phyloP scores from a whole-genome alignment of 805 yeast genomes.

The Cyberlindnera saturnus region DNA sequence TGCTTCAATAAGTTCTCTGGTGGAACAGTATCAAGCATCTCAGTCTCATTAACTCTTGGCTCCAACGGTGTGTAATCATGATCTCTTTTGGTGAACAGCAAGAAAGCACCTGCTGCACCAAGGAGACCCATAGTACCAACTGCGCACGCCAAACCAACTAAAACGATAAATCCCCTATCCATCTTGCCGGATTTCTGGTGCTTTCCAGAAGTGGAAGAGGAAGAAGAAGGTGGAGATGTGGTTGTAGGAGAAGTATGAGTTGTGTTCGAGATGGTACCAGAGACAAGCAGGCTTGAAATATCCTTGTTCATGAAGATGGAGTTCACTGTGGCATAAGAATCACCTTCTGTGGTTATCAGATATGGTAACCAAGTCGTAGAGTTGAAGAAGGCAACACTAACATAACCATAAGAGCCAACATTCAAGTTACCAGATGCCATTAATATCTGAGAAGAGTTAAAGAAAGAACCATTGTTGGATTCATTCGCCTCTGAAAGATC shows the following conservation, averaged over 20 bases:
- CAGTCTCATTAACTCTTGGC: constrained; percentile 54
- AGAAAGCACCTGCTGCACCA: constrained; percentile 35
- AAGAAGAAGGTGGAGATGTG: constrained; percentile 11
- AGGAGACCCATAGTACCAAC: constrained; percentile 39
- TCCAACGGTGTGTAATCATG: constrained; percentile 40
- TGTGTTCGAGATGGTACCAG: constrained; percentile 21
- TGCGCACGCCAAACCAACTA: constrained; percentile 64
- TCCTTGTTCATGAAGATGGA: constrained; percentile 34
- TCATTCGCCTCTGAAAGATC: constrained; percentile 27
- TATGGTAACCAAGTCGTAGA: constrained; percentile 67
- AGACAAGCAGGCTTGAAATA: constrained; percentile 25
- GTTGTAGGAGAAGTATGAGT: constrained; percentile 16
- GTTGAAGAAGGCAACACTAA: constrained; percentile 58
- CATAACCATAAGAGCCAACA: constrained; percentile 45
- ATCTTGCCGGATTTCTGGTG: constrained; percentile 19
- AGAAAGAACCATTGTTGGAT: constrained; percentile 30
- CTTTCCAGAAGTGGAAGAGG: constrained; percentile 5
- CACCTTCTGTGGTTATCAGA: constrained; percentile 34
- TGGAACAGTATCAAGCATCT: constrained; percentile 57
- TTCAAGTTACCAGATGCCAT: constrained; percentile 53
- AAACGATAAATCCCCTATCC: constrained; percentile 57
- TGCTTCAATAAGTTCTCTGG: constrained; percentile 46
- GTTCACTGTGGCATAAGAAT: constrained; percentile 18
- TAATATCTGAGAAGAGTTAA: constrained; percentile 40
- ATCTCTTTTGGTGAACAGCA: constrained; percentile 31